Base-by-base conservation (phyloP, 2,329 filamentous ascomycete genomes). In the Daldinia sp. region DNA sequence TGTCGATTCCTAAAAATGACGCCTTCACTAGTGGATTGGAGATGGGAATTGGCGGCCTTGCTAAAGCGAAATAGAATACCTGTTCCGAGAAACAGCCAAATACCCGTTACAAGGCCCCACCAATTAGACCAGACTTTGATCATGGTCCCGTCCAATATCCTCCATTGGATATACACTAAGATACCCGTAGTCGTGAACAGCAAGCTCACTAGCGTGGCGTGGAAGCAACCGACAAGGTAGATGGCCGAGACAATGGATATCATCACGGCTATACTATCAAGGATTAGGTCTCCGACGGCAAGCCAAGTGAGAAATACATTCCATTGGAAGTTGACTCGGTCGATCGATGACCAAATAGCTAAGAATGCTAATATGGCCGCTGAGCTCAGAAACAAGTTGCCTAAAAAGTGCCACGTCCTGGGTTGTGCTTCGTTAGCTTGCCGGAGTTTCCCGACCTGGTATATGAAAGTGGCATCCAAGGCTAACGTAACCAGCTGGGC, bases 391-490 rank as follows among this genome's bases (percentile, higher is more conserved):
- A 65, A 67, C 9, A 68, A 48, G 43, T 53, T 69, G n/a, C 66
- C 72, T 21, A 68, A 64, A 21, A 58, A 68, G 13, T 41, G 63
- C 69, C 68, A 78, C 15, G 56, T 56, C 23, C 59, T 61, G 23
- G 41, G 48, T 58, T 55, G 67, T n/a, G 72, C 69, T 13, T 73
- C 68, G n/a, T 53, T 64, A 11, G 69, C 55, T 32, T 74, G 73
- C 2, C 73, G 69, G 7, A 77, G 54, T 43, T 62, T 70, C 11
- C 70, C 70, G 4, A 74, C 54, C 11, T 68, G 67, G 2, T 61
- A 67, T 15, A 79, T 58, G n/a, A 77, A 60, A 7, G 69, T 43
- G 13, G 76, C 73, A 47, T 79, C 76, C 13, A 77, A 60, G 13
- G 61, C 61, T n/a, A 75, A 57, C 50, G 64, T 61, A 15, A 70